Base-by-base conservation (phyloP, 371 early-diverging fungal genomes). In the Lichtheimia hyalospora region DNA sequence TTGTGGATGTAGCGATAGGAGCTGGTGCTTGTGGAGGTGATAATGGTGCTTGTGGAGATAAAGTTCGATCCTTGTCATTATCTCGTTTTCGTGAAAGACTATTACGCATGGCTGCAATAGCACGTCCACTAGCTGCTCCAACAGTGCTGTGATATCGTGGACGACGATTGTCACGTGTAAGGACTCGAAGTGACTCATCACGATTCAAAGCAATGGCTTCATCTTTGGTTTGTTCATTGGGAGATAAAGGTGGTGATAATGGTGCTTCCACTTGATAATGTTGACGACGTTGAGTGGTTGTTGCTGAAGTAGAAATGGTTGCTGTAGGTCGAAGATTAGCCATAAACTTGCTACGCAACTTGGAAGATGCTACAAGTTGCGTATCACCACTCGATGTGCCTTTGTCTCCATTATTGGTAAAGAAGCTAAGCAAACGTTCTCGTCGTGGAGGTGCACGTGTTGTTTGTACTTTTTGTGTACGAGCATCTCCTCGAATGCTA, bases 351-450 rank as follows among this genome's bases (percentile, higher is more conserved):
- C 52, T 42, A 18, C 42, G 27, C 13, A 34, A 40, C 18, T 54
- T 55, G 21, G 49, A 42, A 34, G 34, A 34, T 8, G 34, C 34
- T 3, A 39, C 49, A 42, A 18, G 43, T 2, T 40, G 41, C 6
- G 15, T 43, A n/a, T 44, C 43, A n/a, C 43, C 61, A 20, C 15
- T 5, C 5, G 25, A 25, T 25, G 25, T 25, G 25, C 25, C 25
- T 25, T 25, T 25, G 25, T 25, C 25, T 5, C 16, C 18, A 12
- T 43, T 49, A 39, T 41, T 49, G 43, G 27, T 25, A 49, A 63
- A 63, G 21, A 63, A 58, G 46, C 64, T 58, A n/a, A 63, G 20
- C 28, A 63, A 28, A 8, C 59, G 58, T 39, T 63, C 64, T 2
- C 61, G 54, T 15, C 61, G 61, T 3, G 54, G 50, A 39, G 50